Evolutionary conservation across 1,284 basidiomycete species (phyloP).

Genomic region (Ceratobasidium sp.): DNA sequence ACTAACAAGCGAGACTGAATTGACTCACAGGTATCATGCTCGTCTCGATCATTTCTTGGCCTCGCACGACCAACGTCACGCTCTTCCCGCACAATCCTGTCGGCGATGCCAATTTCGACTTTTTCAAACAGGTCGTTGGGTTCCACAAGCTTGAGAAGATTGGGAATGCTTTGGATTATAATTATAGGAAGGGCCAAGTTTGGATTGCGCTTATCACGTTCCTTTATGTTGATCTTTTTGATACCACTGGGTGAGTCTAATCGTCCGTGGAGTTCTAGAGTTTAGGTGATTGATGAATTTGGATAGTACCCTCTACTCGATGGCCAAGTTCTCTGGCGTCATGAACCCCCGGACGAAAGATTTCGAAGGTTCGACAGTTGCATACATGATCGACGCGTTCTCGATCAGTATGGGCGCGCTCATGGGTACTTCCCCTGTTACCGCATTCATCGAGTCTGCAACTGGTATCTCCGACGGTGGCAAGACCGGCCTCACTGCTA

Average conservation of each 20-base stretch:
- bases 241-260: slow-evolving; percentile 59
- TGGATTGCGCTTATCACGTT: slow-evolving; percentile 86
- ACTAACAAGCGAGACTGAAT: neutral
- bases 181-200: slow-evolving; percentile 72
- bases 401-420: slow-evolving; percentile 84
- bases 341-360: slow-evolving; percentile 86
- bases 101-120: slow-evolving; percentile 81
- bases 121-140: slow-evolving; percentile 87
- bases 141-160: slow-evolving; percentile 73
- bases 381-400: slow-evolving; percentile 77
- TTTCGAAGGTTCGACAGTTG: slow-evolving; percentile 87
- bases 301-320: slow-evolving; percentile 70
- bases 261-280: neutral
- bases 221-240: slow-evolving; percentile 82
- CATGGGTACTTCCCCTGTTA: slow-evolving; percentile 88
- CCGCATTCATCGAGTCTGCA: slow-evolving; percentile 87
- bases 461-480: slow-evolving; percentile 73
- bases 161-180: slow-evolving; percentile 67
- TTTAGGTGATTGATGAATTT: neutral
- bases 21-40: slow-evolving; percentile 67
- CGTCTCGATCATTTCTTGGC: slow-evolving; percentile 90
- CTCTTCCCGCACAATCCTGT: slow-evolving; percentile 78
- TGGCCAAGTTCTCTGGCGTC: slow-evolving; percentile 92
- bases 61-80: slow-evolving; percentile 80
- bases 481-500: slow-evolving; percentile 85